These are phyloP conservation scores for Alternaria panax DNA, from an alignment of 2,329 filamentous ascomycete genomes.

Conservation along the genomic window DNA sequence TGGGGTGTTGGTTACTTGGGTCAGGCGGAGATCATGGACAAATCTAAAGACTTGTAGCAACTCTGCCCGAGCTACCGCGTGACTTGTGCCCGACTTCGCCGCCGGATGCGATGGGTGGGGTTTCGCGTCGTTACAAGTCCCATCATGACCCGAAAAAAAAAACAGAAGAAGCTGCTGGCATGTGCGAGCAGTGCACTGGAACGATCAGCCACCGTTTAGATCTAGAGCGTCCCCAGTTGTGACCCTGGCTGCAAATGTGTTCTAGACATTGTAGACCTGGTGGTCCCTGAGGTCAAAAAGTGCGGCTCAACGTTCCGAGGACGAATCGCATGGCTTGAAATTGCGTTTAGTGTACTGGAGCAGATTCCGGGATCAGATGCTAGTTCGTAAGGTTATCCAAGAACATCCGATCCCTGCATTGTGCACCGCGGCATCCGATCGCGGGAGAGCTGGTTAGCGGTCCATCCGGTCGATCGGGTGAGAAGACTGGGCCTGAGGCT, in stretches of 20 bases:
- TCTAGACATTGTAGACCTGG: neutral
- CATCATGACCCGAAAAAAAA: neutral
- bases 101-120: neutral
- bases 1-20: neutral
- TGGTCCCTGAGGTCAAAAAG: neutral
- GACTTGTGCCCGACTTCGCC: neutral
- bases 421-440: neutral
- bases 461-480: neutral
- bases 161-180: constrained; percentile 1
- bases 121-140: neutral
- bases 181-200: neutral
- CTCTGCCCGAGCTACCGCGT: neutral
- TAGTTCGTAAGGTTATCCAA: neutral
- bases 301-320: neutral
- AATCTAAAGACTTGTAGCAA: neutral
- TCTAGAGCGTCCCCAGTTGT: neutral
- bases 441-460: constrained; percentile 3
- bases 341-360: neutral
- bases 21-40: constrained; percentile 2
- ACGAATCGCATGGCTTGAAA: neutral
- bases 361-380: neutral
- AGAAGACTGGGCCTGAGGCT: neutral
- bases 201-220: neutral
- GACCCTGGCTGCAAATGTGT: neutral
- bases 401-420: neutral